A percentile compares a stretch with the other conserved stretches of the same genome.
phyloP scores from a whole-genome alignment of 108 stramenopile species.

The Pseudonitzschia multiseries region DNA sequence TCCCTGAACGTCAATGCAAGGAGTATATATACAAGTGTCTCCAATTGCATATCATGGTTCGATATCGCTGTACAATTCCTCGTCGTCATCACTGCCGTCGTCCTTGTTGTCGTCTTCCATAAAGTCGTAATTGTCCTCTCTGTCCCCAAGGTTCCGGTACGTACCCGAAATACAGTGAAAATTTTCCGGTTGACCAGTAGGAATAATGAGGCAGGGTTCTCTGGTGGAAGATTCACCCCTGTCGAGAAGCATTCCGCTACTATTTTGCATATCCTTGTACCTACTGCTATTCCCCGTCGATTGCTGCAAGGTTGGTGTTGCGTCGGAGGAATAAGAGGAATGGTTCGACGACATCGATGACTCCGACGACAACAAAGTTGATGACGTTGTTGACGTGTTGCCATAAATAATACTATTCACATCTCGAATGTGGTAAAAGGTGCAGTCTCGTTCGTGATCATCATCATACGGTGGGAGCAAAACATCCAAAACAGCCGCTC shows the following conservation, averaged over 20 bases:
- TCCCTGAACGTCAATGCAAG: too few relatives aligned
- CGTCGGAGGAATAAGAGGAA: neutral
- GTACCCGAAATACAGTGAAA: slow-evolving; percentile 79
- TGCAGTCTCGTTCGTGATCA: slow-evolving; percentile 84
- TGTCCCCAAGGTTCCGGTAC: slow-evolving; percentile 61
- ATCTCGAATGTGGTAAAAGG: slow-evolving; percentile 75
- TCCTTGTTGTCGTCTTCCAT: neutral
- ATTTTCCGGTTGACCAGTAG: slow-evolving; percentile 76
- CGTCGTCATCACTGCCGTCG: neutral
- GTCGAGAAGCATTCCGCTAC: too few relatives aligned
- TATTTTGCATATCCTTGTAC: neutral
- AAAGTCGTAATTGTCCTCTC: slow-evolving; percentile 13
- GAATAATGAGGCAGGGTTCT: slow-evolving; percentile 55
- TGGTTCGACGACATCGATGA: neutral
- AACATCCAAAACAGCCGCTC: slow-evolving; percentile 92
- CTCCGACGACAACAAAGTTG: neutral
- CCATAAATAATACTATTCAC: neutral
- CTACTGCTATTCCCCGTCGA: neutral
- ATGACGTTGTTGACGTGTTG: neutral
- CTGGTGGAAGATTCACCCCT: too few relatives aligned
- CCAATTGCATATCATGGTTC: too few relatives aligned
- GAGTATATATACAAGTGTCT: too few relatives aligned
- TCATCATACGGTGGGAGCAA: slow-evolving; percentile 91
- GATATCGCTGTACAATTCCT: neutral
- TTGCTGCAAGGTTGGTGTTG: neutral